Evolutionary conservation across 208 protist genomes (phyloP).

Genomic region (Trypanosoma conorhini): DNA sequence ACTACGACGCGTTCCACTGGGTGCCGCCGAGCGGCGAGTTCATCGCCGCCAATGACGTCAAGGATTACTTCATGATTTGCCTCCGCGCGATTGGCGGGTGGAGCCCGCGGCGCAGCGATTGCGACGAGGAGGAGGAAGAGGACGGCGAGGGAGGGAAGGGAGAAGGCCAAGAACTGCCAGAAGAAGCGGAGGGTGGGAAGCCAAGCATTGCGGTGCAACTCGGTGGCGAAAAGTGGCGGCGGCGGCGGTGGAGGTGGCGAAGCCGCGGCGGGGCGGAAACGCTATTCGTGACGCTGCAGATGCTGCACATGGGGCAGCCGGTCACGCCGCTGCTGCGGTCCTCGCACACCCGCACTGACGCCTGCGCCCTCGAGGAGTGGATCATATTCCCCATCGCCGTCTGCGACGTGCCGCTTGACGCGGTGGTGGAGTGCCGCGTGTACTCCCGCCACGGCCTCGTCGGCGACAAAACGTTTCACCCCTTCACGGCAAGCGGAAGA

Average conservation of each 20-base stretch:
- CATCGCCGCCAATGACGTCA: slow-evolving; percentile 38
- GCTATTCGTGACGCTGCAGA: slow-evolving; percentile 49
- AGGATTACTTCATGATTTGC: slow-evolving; percentile 26
- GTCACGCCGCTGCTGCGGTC: slow-evolving; percentile 62
- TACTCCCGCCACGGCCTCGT: slow-evolving; percentile 26
- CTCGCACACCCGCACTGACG: slow-evolving; percentile 24
- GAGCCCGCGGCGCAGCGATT: background rate
- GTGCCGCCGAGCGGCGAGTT: slow-evolving; percentile 29
- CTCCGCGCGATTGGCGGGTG: slow-evolving; percentile 18
- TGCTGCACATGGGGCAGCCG: slow-evolving; percentile 53
- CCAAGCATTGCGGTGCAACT: background rate
- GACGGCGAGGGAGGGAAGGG: slow-evolving; percentile 2
- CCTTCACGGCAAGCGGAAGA: slow-evolving; percentile 46
- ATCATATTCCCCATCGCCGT: slow-evolving; percentile 80
- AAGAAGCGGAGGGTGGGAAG: background rate
- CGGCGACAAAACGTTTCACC: slow-evolving; percentile 35
- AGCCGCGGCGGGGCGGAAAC: slow-evolving; percentile 3
- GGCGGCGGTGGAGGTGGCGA: background rate
- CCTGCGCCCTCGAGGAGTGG: slow-evolving; percentile 34
- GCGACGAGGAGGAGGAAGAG: slow-evolving; percentile 5
- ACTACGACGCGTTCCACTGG: slow-evolving; percentile 31
- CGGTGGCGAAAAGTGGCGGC: background rate
- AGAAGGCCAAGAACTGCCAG: background rate
- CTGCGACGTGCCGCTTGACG: slow-evolving; percentile 83
- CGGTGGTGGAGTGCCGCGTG: slow-evolving; percentile 56